Evolutionary conservation across 768 basidiomycete genomes (phyloP).

Genomic region (Floccularia luteovirens): DNA sequence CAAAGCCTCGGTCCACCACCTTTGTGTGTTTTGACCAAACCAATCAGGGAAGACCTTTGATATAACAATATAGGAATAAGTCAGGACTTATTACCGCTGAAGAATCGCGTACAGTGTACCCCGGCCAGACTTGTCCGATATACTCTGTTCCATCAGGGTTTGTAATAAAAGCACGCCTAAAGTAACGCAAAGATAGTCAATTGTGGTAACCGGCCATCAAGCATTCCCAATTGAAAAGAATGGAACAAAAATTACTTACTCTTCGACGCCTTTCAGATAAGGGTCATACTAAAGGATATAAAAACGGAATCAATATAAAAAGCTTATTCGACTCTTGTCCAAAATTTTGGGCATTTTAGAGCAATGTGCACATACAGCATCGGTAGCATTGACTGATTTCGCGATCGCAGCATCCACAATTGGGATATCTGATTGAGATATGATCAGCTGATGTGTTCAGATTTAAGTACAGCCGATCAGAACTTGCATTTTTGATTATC

Average conservation of each 20-base stretch:
- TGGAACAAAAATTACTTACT: constrained; percentile 25
- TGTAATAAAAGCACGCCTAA: constrained; percentile 63
- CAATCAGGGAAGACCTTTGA: constrained; percentile 21
- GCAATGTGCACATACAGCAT: constrained; percentile 38
- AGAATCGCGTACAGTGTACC: constrained; percentile 42
- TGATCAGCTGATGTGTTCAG: neutral
- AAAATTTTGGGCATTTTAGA: neutral
- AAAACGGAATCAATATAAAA: neutral
- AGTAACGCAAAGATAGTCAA: constrained; percentile 2
- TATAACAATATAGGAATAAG: neutral
- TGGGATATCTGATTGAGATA: constrained; percentile 43
- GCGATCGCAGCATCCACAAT: constrained; percentile 63
- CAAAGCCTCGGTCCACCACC: constrained; percentile 24
- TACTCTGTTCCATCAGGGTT: constrained; percentile 71
- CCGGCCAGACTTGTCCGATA: constrained; percentile 74
- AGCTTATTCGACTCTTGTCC: no score
- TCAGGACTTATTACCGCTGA: neutral
- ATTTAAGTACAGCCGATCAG: neutral
- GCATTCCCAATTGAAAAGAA: neutral
- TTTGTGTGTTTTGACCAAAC: constrained; percentile 20
- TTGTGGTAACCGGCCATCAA: constrained; percentile 6
- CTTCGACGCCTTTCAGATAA: constrained; percentile 53
- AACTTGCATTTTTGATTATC: constrained; percentile 41
- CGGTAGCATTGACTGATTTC: constrained; percentile 48
- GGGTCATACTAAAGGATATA: constrained; percentile 48